Evolutionary conservation across 2,329 filamentous ascomycete genomes (phyloP), one percentile per base, ranked within the genome.

Genomic region (Pseudonectria buxi): DNA sequence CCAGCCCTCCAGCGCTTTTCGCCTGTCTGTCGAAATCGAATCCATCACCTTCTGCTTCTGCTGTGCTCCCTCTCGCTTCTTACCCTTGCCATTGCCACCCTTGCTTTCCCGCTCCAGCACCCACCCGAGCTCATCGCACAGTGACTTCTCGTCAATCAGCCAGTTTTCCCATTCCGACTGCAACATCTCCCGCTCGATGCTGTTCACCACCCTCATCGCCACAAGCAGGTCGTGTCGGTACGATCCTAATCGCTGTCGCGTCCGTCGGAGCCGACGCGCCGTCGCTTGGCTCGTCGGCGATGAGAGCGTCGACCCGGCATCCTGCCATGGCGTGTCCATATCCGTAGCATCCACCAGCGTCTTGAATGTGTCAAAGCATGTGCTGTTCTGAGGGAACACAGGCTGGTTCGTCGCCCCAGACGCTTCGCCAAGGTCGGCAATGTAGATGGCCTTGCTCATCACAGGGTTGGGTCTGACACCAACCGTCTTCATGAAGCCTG

Each of bases 161-260:
- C 90, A 98, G 45, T 86, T 85, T 64, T 95, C 89, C 82, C 88
- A 98, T 59, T 95, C 90, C 1, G 83, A 83, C 52, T 79, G 76
- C 35, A 96, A 62, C 58, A 95, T 81, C 59, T 95, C 88, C 39
- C 76, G 74, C 67, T 96, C 92, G 18, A 96, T 79, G 38, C 75
- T 82, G 61, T 96, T 95, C 41, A 96, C 81, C 3, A 95, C 77
- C 4, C 89, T 79, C 67, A 96, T 79, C 5, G 89, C 88, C 5
- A 98, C 89, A 3, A 96, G 66, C 14, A 98, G 69, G 55, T 96
- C 88, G 58, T 98, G 87, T 3, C 92, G 75, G 57, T 95, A 92
- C 3, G 77, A 69, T 1, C 85, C 90, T 0, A 98, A 75, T 15
- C 82, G 76, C 60, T 94, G 85, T 9, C 90, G 76, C n/a, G 87